Base-by-base conservation (phyloP, 192 early-diverging fungal species). In the Linnemannia elongata region DNA sequence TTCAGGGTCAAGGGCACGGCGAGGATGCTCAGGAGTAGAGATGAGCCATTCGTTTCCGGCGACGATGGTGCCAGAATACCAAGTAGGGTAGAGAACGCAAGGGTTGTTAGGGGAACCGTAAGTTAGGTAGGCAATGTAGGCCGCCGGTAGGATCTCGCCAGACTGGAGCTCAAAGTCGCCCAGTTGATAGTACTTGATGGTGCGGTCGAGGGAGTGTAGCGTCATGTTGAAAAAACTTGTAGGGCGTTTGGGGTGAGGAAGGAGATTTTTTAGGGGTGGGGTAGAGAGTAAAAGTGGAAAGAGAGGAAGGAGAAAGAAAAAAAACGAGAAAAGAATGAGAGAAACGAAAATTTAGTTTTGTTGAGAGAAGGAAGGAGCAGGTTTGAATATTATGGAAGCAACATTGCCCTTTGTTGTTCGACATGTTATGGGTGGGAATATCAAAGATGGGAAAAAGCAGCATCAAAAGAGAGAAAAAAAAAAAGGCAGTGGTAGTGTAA, bases 1-100 rank as follows among this genome's bases (percentile, higher is more conserved):
- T 47, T 82, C 80, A 33, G 80, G 80, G 45, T 82, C 47, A 52
- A 82, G 80, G 17, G 24, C 73, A 4, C 66, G 68, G 33, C 80
- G 80, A 49, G 80, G 74, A 44, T 81, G 80, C 9, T 39, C 38
- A 6, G 38, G 38, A 6, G 38, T 39, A 3, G 38, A 39, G 38
- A 39, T 39, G 38, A 39, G 38, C 38, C 38, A 39, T 39, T 39
- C 38, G 38, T 39, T 39, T 39, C 38, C 38, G 6, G 38, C 38
- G 38, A 39, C 38, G 38, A 39, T 39, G 38, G 38, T 39, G 38
- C 38, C 38, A 39, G 38, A 39, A 39, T 39, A 39, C 38, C 38
- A 39, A 6, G 38, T 39, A 39, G 38, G 38, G 38, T 39, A 39
- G 38, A 39, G 38, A 6, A 39, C 3, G 38, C 38, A 39, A 6